phyloP scores from a whole-genome alignment of 2,329 filamentous ascomycete genomes.

The Raffaelea deltoideospora region DNA sequence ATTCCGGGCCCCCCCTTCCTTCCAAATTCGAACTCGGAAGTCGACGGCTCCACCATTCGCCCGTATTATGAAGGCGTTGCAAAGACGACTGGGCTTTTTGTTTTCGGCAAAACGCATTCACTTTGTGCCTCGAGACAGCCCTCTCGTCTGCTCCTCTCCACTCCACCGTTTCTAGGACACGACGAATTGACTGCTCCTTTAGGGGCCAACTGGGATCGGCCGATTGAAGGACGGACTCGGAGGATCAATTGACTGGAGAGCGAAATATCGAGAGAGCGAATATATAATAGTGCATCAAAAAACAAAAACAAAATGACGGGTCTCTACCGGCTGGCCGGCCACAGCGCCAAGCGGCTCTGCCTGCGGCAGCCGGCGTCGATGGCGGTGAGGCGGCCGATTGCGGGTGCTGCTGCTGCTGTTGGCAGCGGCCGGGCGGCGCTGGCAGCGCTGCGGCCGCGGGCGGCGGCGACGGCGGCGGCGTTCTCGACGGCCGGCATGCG shows the following conservation, averaged over 20 bases:
- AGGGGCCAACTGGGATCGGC: too few relatives aligned
- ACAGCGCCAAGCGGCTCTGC: constrained; percentile 53
- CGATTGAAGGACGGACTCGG: too few relatives aligned
- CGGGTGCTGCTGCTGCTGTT: too few relatives aligned
- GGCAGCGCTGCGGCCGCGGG: neutral
- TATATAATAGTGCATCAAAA: neutral
- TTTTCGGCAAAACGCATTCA: too few relatives aligned
- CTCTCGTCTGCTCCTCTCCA: neutral
- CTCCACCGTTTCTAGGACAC: neutral
- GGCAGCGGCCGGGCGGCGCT: too few relatives aligned
- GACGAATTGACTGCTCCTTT: too few relatives aligned
- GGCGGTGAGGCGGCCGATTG: too few relatives aligned
- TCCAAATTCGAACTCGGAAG: constrained; percentile 9
- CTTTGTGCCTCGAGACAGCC: neutral
- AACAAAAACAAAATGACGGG: constrained; percentile 46
- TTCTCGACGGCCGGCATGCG: constrained; percentile 52
- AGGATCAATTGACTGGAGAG: too few relatives aligned
- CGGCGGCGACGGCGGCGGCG: constrained; percentile 11
- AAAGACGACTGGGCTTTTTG: too few relatives aligned
- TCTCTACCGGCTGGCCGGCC: constrained; percentile 58
- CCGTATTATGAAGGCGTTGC: too few relatives aligned
- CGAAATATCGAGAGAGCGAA: neutral
- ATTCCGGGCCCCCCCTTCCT: constrained; percentile 5
- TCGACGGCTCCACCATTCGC: too few relatives aligned
- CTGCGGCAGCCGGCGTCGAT: constrained; percentile 23